Base-by-base conservation (phyloP, 495 filamentous ascomycete genomes). In the Evansstolkia leycettana region DNA sequence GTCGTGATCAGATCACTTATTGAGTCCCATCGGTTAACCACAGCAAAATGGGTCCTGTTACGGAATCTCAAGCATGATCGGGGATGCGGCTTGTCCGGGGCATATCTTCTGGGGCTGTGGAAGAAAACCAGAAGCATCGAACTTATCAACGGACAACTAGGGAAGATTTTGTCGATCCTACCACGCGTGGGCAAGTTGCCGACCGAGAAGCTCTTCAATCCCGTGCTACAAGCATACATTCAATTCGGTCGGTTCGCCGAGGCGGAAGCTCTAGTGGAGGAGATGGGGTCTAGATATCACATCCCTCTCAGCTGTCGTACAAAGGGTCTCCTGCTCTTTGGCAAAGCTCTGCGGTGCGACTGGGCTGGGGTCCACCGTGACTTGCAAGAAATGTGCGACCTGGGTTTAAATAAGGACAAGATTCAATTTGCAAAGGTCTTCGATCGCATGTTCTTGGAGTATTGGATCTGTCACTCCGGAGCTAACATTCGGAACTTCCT, bases 381-480 rank as follows among this genome's bases (percentile, higher is more conserved):
- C 17, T 33, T 67, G 19, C 39, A 45, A n/a, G 55, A 62, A 29
- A 63, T 67, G 55, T 51, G 57, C 19, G 37, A 49, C 5, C 51
- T 52, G 4, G 54, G 55, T 2, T 42, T 62, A 32, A 59, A 58
- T 4, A 28, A 28, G 1, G 42, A 52, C 25, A 43, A 48, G 32
- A 36, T 20, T 1, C 48, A 56, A 20, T 65, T 64, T 30, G 29
- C 41, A 1, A 38, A 40, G 4, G 43, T 54, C 10, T 65, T 65
- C 23, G 60, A 65, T 36, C 58, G 60, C 15, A 48, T 67, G n/a
- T 64, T 65, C 24, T 38, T 64, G 31, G 61, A 67, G 41, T 67
- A 54, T 33, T 67, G 58, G 46, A 49, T 54, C 5, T 46, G 43
- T 18, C 64, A 65, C 27, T 43, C 54, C 8, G 55, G 50, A 2